Conservation (phyloP, 169 alveolate species). For the Plasmodium berghei region DNA sequence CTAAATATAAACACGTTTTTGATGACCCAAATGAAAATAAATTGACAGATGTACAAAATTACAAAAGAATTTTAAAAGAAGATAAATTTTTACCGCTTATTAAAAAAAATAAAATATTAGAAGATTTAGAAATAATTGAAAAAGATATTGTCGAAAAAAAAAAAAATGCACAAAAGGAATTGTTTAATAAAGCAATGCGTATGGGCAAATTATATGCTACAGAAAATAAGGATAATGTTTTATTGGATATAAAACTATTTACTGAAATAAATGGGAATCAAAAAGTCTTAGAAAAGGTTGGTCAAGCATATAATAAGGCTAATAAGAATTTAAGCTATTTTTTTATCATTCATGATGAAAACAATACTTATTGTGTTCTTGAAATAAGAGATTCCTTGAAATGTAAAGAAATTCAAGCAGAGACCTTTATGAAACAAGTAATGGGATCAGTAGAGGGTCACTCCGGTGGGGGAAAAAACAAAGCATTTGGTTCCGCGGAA, state of each 20-base stretch:
- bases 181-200: slow-evolving; percentile 46
- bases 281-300: slow-evolving; percentile 67
- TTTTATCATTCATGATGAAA: slow-evolving; percentile 61
- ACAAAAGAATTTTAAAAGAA: slow-evolving; percentile 67
- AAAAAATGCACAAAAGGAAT: slow-evolving; percentile 69
- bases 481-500: slow-evolving; percentile 69
- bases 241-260: slow-evolving; percentile 65
- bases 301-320: slow-evolving; percentile 49
- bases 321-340: slow-evolving; percentile 54
- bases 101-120: slow-evolving; percentile 48
- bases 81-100: slow-evolving; percentile 71
- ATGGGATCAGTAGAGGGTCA: slow-evolving; percentile 68
- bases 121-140: slow-evolving; percentile 58
- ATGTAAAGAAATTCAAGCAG: slow-evolving; percentile 68
- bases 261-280: slow-evolving; percentile 69
- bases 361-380: slow-evolving; percentile 71
- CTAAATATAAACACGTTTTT: slow-evolving; percentile 77
- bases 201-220: slow-evolving; percentile 49
- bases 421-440: slow-evolving; percentile 64
- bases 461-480: slow-evolving; percentile 74
- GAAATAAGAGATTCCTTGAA: slow-evolving; percentile 70
- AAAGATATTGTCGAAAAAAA: slow-evolving; percentile 59
- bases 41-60: slow-evolving; percentile 74
- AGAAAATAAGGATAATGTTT: slow-evolving; percentile 34
- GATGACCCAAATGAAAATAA: slow-evolving; percentile 78